These are phyloP conservation scores for Leucaena leucocephala DNA, from an alignment of 306 rosid species.

Conservation along the genomic window DNA sequence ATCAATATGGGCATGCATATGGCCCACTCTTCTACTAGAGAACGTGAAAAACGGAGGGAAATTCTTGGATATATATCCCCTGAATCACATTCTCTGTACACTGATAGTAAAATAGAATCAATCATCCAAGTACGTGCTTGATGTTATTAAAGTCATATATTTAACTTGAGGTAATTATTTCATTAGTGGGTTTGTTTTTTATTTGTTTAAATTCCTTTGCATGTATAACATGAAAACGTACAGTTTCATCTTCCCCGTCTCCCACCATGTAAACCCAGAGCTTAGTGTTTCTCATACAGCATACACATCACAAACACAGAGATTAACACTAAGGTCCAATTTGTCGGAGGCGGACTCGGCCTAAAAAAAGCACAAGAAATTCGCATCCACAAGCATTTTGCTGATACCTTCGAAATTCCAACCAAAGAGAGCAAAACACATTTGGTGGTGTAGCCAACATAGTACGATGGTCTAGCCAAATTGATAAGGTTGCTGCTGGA, in stretches of 20 bases:
- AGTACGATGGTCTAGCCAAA: neutral
- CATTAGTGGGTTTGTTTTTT: neutral
- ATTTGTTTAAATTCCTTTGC: neutral
- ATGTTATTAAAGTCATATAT: neutral
- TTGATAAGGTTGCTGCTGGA: neutral
- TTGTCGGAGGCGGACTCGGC: constrained; percentile 20
- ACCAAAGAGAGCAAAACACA: neutral
- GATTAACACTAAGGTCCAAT: neutral
- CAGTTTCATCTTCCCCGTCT: constrained; percentile 25
- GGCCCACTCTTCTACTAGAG: neutral
- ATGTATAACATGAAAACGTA: neutral
- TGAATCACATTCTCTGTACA: neutral
- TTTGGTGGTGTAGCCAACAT: neutral
- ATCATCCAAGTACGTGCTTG: neutral
- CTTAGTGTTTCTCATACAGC: constrained; percentile 2
- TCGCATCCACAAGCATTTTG: constrained; percentile 27
- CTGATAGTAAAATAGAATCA: neutral
- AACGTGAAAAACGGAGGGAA: neutral
- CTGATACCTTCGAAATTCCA: neutral
- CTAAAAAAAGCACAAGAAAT: constrained; percentile 2
- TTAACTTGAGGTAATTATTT: neutral
- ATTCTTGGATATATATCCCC: neutral
- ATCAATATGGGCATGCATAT: neutral
- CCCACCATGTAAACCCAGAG: constrained; percentile 36
- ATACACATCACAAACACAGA: neutral